Evolutionary conservation across 257 asterid species (phyloP).

Genomic region (Solanum pimpinellifolium): DNA sequence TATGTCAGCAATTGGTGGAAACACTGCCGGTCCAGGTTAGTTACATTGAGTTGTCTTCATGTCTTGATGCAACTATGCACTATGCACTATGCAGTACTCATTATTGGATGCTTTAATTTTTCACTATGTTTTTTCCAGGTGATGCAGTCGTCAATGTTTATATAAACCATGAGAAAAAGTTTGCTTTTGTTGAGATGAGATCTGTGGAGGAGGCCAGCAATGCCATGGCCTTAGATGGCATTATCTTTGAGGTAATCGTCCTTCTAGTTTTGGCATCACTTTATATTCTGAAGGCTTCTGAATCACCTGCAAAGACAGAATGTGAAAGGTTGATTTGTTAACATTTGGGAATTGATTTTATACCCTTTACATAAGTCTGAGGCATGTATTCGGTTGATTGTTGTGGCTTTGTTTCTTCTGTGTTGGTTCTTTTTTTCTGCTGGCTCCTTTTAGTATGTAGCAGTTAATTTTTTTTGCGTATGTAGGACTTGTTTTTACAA

Average conservation of each 20-base stretch:
- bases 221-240: conserved; percentile 75
- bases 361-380: not conserved
- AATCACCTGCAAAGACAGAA: not conserved
- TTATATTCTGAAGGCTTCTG: not conserved
- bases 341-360: not conserved
- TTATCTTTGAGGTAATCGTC: conserved; percentile 46
- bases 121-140: conserved; percentile 35
- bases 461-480: not conserved
- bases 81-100: not conserved
- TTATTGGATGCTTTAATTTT: not conserved
- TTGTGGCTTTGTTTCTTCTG: not conserved
- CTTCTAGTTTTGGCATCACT: not conserved
- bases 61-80: not conserved
- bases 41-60: not conserved
- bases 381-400: not conserved
- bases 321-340: not conserved
- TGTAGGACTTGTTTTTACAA: not conserved
- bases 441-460: not conserved
- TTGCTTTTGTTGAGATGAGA: conserved; percentile 82
- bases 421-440: not conserved
- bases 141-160: conserved; percentile 97
- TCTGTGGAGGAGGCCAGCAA: conserved; percentile 76
- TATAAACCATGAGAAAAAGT: conserved; percentile 64
- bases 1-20: conserved; percentile 95
- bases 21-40: conserved; percentile 98